Percentiles rank a stretch among this genome's conserved stretches.
phyloP scores from a whole-genome alignment of 208 protist genomes.

The Wallacemonas collosoma region DNA sequence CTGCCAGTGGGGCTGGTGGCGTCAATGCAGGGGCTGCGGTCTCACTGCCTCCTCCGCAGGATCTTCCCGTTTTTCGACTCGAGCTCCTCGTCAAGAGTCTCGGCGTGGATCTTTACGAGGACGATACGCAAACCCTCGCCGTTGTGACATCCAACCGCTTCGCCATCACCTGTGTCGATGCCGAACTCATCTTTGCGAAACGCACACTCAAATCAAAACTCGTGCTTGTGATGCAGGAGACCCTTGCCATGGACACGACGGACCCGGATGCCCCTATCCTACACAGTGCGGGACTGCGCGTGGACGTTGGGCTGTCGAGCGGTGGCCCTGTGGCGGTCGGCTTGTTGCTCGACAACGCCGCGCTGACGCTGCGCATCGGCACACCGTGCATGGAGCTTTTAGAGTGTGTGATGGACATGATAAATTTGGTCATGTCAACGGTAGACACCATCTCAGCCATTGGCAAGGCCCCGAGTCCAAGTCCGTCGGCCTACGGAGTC shows the following conservation, averaged over 20 bases:
- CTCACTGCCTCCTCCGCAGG: constrained; percentile 19
- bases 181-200: constrained; percentile 62
- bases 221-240: constrained; percentile 48
- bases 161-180: constrained; percentile 47
- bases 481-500: neutral
- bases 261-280: constrained; percentile 55
- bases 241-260: constrained; percentile 44
- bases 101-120: constrained; percentile 71
- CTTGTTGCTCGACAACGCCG: constrained; percentile 31
- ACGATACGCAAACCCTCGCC: constrained; percentile 42
- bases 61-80: constrained; percentile 52
- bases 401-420: constrained; percentile 79
- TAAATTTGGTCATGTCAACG: constrained; percentile 56
- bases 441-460: constrained; percentile 22
- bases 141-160: constrained; percentile 47
- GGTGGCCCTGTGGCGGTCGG: constrained; percentile 46
- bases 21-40: neutral
- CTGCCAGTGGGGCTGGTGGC: neutral
- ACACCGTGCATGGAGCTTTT: constrained; percentile 81
- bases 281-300: constrained; percentile 30
- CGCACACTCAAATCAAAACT: constrained; percentile 49
- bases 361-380: constrained; percentile 50
- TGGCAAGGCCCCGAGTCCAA: neutral
- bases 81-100: constrained; percentile 65
- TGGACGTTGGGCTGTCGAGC: constrained; percentile 38